Percentiles rank a stretch among this genome's conserved stretches.
Conservation (phyloP, 2,329 filamentous ascomycete genomes). For the Aspergillus pseudonomiae region DNA sequence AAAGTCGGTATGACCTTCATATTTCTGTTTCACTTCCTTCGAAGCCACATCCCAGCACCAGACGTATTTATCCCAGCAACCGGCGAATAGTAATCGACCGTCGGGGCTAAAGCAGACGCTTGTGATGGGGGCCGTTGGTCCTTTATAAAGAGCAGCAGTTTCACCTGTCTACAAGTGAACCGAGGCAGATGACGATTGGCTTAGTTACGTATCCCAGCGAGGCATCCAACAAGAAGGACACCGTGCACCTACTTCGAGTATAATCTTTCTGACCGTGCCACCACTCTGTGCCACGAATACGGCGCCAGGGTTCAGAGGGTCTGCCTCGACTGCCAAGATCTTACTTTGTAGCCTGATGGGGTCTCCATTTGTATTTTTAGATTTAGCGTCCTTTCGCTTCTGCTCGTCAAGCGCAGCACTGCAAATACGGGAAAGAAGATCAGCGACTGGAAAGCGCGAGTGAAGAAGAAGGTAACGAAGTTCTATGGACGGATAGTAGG, state of each 20-base stretch:
- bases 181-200: conserved; percentile 13
- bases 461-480: background rate
- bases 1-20: conserved; percentile 83
- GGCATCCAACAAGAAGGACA: conserved; percentile 15
- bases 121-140: conserved; percentile 78
- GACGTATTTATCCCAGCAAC: conserved; percentile 91
- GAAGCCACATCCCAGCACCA: conserved; percentile 79
- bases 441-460: conserved; percentile 12
- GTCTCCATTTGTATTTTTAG: conserved; percentile 80
- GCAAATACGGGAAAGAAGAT: conserved; percentile 15
- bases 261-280: conserved; percentile 74
- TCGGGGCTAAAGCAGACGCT: conserved; percentile 68
- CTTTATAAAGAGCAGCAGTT: conserved; percentile 61
- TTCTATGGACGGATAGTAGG: conserved; percentile 6
- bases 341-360: conserved; percentile 84
- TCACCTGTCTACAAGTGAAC: conserved; percentile 45
- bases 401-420: conserved; percentile 55
- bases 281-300: conserved; percentile 85
- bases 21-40: conserved; percentile 59
- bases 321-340: conserved; percentile 72
- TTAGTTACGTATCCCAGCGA: conserved; percentile 14
- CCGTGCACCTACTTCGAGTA: conserved; percentile 69
- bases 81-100: conserved; percentile 71
- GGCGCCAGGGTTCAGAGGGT: conserved; percentile 63
- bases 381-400: conserved; percentile 68